Conservation (phyloP, 306 rosid species). For the Quillaja saponaria region DNA sequence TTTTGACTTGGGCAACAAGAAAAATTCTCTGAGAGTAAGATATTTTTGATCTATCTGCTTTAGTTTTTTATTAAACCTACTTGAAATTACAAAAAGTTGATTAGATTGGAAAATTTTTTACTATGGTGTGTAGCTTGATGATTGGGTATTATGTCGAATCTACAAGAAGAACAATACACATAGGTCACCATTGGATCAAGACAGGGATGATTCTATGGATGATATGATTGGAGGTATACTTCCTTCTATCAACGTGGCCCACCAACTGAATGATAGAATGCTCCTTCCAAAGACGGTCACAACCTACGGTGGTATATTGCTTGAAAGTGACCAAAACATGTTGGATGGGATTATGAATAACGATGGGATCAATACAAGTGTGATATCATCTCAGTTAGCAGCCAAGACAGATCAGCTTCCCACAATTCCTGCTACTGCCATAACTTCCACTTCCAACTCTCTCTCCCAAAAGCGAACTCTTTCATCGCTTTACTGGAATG, state of each 20-base stretch:
- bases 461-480: slow-evolving; percentile 52
- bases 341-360: slow-evolving; percentile 47
- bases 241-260: slow-evolving; percentile 38
- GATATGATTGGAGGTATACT: slow-evolving; percentile 54
- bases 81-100: background rate
- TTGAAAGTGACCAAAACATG: slow-evolving; percentile 52
- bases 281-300: slow-evolving; percentile 55
- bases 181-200: slow-evolving; percentile 54
- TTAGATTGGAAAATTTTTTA: background rate
- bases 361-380: slow-evolving; percentile 21
- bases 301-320: slow-evolving; percentile 39
- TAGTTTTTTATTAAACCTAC: too few species aligned
- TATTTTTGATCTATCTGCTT: background rate
- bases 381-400: slow-evolving; percentile 29
- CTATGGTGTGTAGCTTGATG: slow-evolving; percentile 64
- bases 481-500: slow-evolving; percentile 58
- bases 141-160: slow-evolving; percentile 94
- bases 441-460: slow-evolving; percentile 37
- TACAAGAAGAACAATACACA: slow-evolving; percentile 79
- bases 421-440: slow-evolving; percentile 10
- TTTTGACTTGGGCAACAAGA: slow-evolving; percentile 71
- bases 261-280: slow-evolving; percentile 41
- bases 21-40: slow-evolving; percentile 85
- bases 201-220: slow-evolving; percentile 60
- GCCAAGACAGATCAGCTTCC: slow-evolving; percentile 41